Conservation (phyloP, 2,329 filamentous ascomycete species). For the Aspergillus sp. region DNA sequence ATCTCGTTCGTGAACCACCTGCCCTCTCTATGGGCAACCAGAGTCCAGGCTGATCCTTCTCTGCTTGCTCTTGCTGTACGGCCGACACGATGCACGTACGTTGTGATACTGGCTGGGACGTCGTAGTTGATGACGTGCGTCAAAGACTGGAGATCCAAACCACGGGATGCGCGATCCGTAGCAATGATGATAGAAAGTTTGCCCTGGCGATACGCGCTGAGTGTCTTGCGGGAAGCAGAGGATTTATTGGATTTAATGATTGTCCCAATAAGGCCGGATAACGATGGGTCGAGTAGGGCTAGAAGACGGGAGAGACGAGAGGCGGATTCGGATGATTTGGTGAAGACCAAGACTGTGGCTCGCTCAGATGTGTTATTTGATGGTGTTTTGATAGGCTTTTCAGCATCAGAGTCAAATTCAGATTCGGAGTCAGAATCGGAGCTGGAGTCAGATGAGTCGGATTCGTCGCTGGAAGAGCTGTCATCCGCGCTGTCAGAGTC, state of each 20-base stretch:
- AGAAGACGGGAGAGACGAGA: constrained; percentile 83
- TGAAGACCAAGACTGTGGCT: constrained; percentile 72
- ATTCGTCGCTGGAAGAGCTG: constrained; percentile 12
- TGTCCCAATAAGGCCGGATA: constrained; percentile 62
- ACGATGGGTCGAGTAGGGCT: constrained; percentile 61
- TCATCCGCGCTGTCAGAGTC: constrained; percentile 25
- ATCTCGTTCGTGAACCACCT: constrained; percentile 92
- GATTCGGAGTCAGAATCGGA: neutral
- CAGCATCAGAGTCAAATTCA: constrained; percentile 18
- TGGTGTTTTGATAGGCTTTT: neutral
- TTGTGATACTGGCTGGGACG: constrained; percentile 74
- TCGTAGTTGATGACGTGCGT: constrained; percentile 94
- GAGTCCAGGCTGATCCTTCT: constrained; percentile 76
- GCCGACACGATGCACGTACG: constrained; percentile 89
- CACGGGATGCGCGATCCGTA: constrained; percentile 89
- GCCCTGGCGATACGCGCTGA: constrained; percentile 64
- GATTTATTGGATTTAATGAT: constrained; percentile 78
- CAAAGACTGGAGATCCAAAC: constrained; percentile 77
- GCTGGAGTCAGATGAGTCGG: constrained; percentile 18
- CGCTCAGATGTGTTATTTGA: constrained; percentile 30
- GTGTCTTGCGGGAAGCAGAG: constrained; percentile 64
- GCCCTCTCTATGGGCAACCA: constrained; percentile 78
- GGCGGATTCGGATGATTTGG: constrained; percentile 84
- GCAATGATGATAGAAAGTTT: constrained; percentile 76
- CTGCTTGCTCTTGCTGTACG: constrained; percentile 82